Conservation (phyloP, 805 yeast species). For the Saturnispora galanensis region DNA sequence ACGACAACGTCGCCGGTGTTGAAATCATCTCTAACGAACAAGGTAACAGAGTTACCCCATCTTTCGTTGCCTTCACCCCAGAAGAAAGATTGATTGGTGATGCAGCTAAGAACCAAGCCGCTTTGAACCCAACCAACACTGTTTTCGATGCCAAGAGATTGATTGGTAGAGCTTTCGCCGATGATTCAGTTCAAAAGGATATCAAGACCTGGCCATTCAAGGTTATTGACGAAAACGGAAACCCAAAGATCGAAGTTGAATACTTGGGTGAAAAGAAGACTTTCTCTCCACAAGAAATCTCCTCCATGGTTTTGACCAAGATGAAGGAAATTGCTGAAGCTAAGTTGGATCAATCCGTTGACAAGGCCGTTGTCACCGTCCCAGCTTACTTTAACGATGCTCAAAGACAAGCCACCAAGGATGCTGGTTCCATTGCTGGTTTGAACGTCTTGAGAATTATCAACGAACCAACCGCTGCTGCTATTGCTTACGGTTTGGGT, state of each 20-base stretch:
- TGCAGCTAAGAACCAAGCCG: constrained; percentile 79
- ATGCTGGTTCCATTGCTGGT: constrained; percentile 75
- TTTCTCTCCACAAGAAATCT: constrained; percentile 67
- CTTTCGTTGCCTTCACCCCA: constrained; percentile 71
- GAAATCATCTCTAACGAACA: constrained; percentile 76
- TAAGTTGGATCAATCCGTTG: constrained; percentile 59
- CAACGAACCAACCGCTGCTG: constrained; percentile 91
- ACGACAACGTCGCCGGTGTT: constrained; percentile 52
- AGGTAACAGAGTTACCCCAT: constrained; percentile 81
- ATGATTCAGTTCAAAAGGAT: constrained; percentile 73
- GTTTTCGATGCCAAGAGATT: constrained; percentile 78
- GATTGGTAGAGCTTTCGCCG: constrained; percentile 72
- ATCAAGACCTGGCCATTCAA: constrained; percentile 86
- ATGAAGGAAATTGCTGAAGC: constrained; percentile 80
- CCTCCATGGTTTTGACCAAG: constrained; percentile 69
- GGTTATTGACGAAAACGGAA: constrained; percentile 53
- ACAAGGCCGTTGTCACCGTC: constrained; percentile 68
- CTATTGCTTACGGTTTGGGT: constrained; percentile 98
- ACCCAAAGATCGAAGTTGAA: constrained; percentile 62
- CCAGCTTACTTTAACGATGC: constrained; percentile 78
- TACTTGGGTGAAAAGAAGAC: constrained; percentile 60
- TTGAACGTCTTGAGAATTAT: constrained; percentile 68
- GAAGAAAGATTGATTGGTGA: constrained; percentile 75
- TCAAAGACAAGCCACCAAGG: constrained; percentile 76
- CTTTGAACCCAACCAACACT: constrained; percentile 68